phyloP scores from a whole-genome alignment of 805 yeast genomes.

The Metschnikowia anglica region DNA sequence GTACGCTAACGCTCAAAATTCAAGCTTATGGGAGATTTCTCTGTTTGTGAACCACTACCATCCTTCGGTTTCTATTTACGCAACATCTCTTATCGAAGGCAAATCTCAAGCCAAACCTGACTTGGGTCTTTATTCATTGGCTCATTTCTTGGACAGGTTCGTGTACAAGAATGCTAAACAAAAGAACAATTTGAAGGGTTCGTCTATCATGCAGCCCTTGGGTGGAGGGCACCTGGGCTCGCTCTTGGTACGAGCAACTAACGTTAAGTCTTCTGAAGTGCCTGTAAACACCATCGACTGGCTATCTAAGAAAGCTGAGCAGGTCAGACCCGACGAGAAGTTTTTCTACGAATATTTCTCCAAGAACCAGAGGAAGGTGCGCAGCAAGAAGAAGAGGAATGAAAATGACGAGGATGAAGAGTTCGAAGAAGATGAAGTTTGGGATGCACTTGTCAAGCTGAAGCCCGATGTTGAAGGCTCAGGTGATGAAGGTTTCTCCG shows the following conservation, averaged over 20 bases:
- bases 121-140: constrained; percentile 78
- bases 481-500: constrained; percentile 31
- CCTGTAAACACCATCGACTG: constrained; percentile 89
- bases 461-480: constrained; percentile 63
- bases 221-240: constrained; percentile 80
- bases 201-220: constrained; percentile 96
- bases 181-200: constrained; percentile 71
- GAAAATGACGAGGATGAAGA: constrained; percentile 37
- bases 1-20: constrained; percentile 76
- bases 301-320: constrained; percentile 60
- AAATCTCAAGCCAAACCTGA: constrained; percentile 72
- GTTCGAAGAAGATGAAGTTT: constrained; percentile 68
- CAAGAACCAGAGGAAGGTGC: constrained; percentile 48
- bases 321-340: constrained; percentile 80
- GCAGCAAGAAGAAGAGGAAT: constrained; percentile 25
- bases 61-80: constrained; percentile 85
- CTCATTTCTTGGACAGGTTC: constrained; percentile 92
- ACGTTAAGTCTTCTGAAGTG: constrained; percentile 37
- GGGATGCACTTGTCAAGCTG: constrained; percentile 75
- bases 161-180: constrained; percentile 91
- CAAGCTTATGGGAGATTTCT: constrained; percentile 84
- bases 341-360: constrained; percentile 86
- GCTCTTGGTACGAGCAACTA: constrained; percentile 64
- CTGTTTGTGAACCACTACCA: constrained; percentile 81
- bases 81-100: constrained; percentile 59